Evolutionary conservation across 345 rosid species (phyloP).

Genomic region (Microcos paniculata): DNA sequence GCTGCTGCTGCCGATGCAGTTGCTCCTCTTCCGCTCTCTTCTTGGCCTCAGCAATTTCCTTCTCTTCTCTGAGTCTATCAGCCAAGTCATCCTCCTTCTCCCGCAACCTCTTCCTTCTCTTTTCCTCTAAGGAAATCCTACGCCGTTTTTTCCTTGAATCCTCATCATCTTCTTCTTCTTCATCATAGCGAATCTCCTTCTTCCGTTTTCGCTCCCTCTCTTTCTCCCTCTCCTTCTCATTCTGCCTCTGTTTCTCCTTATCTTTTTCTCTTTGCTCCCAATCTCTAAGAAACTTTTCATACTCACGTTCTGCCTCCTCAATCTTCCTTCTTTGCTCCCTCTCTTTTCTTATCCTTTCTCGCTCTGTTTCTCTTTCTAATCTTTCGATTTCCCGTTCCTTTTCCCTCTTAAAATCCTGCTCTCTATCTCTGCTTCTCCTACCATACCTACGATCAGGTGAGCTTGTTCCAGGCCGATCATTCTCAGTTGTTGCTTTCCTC

Average conservation of each 20-base stretch:
- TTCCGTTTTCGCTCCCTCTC: slow-evolving; percentile 88
- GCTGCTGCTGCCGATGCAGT: slow-evolving; percentile 50
- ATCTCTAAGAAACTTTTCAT: slow-evolving; percentile 81
- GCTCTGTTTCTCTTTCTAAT: slow-evolving; percentile 86
- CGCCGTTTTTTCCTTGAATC: slow-evolving; percentile 88
- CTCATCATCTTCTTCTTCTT: slow-evolving; percentile 80
- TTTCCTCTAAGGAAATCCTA: slow-evolving; percentile 70
- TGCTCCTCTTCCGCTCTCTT: slow-evolving; percentile 79
- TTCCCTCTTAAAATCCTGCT: slow-evolving; percentile 64
- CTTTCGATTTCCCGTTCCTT: slow-evolving; percentile 88
- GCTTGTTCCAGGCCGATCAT: slow-evolving; percentile 68
- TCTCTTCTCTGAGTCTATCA: slow-evolving; percentile 75
- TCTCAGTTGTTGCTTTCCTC: slow-evolving; percentile 53
- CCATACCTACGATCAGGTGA: slow-evolving; percentile 82
- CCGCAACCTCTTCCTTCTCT: slow-evolving; percentile 62
- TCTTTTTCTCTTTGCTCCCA: slow-evolving; percentile 97
- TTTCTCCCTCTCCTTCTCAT: slow-evolving; percentile 91
- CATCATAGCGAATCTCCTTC: slow-evolving; percentile 79
- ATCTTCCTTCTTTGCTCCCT: slow-evolving; percentile 90
- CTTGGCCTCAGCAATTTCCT: slow-evolving; percentile 82
- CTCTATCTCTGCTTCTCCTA: slow-evolving; percentile 73
- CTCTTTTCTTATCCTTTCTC: slow-evolving; percentile 84
- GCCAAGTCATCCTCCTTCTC: slow-evolving; percentile 88
- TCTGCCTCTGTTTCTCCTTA: slow-evolving; percentile 85
- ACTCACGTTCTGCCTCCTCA: slow-evolving; percentile 92